Base-by-base conservation (phyloP, 2,329 filamentous ascomycete genomes). In the Cladophialophora bantiana region DNA sequence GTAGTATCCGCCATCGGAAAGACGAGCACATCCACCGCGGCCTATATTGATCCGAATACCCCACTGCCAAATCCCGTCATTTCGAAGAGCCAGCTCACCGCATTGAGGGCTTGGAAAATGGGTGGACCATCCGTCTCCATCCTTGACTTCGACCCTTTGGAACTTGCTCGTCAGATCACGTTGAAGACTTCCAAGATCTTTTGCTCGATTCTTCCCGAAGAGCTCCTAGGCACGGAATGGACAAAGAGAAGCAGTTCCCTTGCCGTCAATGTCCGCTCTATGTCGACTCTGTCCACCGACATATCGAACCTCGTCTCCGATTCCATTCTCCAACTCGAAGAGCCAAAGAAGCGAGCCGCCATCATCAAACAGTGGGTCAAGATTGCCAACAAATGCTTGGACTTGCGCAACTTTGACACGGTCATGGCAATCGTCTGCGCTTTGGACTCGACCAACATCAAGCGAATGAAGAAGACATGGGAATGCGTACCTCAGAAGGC, bases 321-420 rank as follows among this genome's bases (percentile, higher is more conserved):
- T 76, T 96, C 92, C 0, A 96, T 99, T 73, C 85, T 99, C 13
- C 88, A 92, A 64, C 86, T 93, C 65, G 86, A 91, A n/a, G 95
- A 98, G 76, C 89, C 90, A 32, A 98, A 98, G 86, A 96, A 94
- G 82, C 88, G 95, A 32, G 94, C 95, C 0, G 82, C 86, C 1
- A 88, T 93, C 60, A 95, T 99, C 81, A 98, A 99, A 82, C 94
- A 98, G 73, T 99, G 95, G 95, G 92, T 97, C 77, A 99, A 98
- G 83, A 89, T 98, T 72, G 93, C 92, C 0, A 86, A 90, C 73
- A 92, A 91, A 74, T 96, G 93, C 71, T 83, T 96, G 4, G 92
- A 95, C 74, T 85, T 98, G 32, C 90, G 95, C 81, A 99, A 99
- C 80, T 99, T 97, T 74, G 94, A 99, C 75, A 92, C 93, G 0